These are phyloP conservation scores for Eucalyptus pauciflora DNA, from an alignment of 345 rosid species.

Conservation along the genomic window DNA sequence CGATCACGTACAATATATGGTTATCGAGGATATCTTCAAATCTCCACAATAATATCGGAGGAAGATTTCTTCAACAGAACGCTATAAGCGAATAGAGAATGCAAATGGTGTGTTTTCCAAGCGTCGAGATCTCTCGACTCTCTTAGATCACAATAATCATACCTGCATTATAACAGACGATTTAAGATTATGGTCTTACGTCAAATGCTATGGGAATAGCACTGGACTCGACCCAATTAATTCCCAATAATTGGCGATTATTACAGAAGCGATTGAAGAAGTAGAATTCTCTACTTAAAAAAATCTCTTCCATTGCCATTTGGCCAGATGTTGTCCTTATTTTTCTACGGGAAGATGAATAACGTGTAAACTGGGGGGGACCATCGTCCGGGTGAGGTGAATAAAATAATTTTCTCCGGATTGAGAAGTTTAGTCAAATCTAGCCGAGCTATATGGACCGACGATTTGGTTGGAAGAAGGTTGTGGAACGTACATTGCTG, in stretches of 20 bases:
- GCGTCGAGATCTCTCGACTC: neutral
- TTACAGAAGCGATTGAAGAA: neutral
- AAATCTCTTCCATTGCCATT: neutral
- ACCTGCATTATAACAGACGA: neutral
- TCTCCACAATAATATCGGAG: neutral
- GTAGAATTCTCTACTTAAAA: neutral
- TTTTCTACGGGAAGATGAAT: neutral
- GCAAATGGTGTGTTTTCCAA: neutral
- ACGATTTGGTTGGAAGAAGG: neutral
- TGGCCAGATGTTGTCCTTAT: neutral
- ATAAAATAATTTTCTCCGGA: neutral
- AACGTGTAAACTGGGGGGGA: neutral
- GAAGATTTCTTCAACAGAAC: neutral
- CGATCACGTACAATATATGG: neutral
- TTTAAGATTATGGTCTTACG: neutral
- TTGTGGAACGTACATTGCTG: neutral
- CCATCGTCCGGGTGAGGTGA: neutral
- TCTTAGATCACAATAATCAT: neutral
- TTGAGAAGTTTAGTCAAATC: neutral
- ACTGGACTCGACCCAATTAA: neutral
- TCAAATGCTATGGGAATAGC: neutral
- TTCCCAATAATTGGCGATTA: neutral
- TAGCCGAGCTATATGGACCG: neutral
- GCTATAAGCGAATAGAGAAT: neutral
- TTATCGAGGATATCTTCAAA: neutral